These are phyloP conservation scores for Cutaneotrichosporon cavernicola DNA, from an alignment of 1,284 basidiomycete genomes.

Conservation along the genomic window DNA sequence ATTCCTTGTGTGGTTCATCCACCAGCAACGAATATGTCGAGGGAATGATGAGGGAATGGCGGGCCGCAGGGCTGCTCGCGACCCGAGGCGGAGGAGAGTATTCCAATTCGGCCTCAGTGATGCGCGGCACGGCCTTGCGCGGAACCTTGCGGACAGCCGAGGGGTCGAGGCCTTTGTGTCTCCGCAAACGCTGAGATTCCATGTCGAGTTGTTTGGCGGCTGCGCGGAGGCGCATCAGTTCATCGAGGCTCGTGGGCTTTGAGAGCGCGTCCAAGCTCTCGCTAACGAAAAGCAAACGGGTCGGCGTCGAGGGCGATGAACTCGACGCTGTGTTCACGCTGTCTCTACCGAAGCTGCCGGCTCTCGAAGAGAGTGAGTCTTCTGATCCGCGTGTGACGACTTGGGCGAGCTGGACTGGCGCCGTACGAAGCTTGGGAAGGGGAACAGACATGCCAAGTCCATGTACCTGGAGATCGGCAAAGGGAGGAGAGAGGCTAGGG, in stretches of 20 bases:
- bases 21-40: background rate
- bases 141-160: constrained; percentile 23
- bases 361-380: constrained; percentile 6
- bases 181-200: constrained; percentile 26
- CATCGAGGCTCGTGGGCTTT: constrained; percentile 31
- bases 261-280: constrained; percentile 31
- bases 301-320: constrained; percentile 18
- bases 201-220: constrained; percentile 32
- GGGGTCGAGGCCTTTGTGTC: constrained; percentile 21
- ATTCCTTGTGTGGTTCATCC: background rate
- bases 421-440: background rate
- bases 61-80: constrained; percentile 13
- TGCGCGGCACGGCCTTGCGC: constrained; percentile 34
- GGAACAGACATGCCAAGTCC: constrained; percentile 3
- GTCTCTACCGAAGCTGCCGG: constrained; percentile 20
- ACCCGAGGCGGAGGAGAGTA: constrained; percentile 3
- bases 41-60: constrained; percentile 18
- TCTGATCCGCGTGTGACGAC: background rate
- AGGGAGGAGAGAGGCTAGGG: background rate
- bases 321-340: constrained; percentile 15
- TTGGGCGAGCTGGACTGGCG: background rate
- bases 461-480: background rate
- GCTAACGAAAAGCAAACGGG: constrained; percentile 28
- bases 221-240: constrained; percentile 29
- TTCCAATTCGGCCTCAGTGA: constrained; percentile 22